Evolutionary conservation across 768 basidiomycete genomes (phyloP).

Genomic region (Tulasnella sp.): DNA sequence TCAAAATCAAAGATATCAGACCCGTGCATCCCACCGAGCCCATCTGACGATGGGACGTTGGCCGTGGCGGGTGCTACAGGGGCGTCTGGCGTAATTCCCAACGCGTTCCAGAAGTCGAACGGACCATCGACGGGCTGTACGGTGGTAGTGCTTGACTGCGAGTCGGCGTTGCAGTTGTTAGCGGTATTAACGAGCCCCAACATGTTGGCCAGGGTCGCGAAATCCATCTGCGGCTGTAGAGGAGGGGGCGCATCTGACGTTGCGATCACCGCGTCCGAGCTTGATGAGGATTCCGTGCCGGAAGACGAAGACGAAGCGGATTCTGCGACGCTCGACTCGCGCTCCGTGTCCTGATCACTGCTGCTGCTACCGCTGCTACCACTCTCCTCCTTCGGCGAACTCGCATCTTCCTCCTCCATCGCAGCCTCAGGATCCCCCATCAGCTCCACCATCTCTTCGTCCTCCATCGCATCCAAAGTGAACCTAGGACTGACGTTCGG

Average conservation of each 20-base stretch:
- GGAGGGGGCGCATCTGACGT: not conserved
- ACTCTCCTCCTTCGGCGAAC: not conserved
- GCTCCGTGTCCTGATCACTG: not conserved
- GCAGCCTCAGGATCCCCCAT: not conserved
- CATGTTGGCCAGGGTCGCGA: not conserved
- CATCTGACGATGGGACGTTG: not conserved
- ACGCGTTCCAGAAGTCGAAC: constrained; percentile 8
- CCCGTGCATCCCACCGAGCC: not conserved
- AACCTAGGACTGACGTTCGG: constrained; percentile 12
- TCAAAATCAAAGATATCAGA: constrained; percentile 16
- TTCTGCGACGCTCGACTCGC: not conserved
- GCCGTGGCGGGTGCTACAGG: not conserved
- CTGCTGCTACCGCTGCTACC: not conserved
- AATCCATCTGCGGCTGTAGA: not conserved
- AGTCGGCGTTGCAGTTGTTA: not conserved
- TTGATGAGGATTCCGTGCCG: not conserved
- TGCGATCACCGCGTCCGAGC: not conserved
- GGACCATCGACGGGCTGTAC: not conserved
- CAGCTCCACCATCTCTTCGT: not conserved
- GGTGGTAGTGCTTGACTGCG: not conserved
- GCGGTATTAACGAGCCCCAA: not conserved
- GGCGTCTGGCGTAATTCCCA: not conserved
- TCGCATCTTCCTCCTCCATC: not conserved
- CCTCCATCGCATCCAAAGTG: constrained; percentile 9
- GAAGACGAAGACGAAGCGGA: not conserved